Evolutionary conservation across 495 filamentous ascomycete genomes (phyloP).

Genomic region (Aspergillus cristatus): DNA sequence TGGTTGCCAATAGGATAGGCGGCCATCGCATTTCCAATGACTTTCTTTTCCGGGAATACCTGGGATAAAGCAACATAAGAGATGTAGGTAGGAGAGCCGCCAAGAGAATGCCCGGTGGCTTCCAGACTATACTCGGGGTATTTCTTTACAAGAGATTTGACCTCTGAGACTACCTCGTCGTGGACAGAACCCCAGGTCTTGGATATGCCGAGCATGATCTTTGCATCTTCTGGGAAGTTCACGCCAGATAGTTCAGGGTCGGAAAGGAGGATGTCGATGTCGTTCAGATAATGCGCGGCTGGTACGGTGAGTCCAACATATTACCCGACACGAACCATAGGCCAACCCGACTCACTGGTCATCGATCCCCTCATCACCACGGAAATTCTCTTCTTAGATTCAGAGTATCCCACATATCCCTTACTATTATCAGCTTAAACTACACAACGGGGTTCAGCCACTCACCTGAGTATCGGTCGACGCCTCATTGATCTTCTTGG

Average conservation of each 20-base stretch:
- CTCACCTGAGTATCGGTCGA: constrained; percentile 23
- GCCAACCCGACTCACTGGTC: constrained; percentile 13
- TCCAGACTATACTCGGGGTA: constrained; percentile 24
- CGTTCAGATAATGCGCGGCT: constrained; percentile 25
- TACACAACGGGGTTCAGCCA: not conserved
- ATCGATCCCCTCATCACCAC: constrained; percentile 28
- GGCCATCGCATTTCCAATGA: constrained; percentile 26
- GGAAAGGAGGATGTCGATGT: constrained; percentile 26
- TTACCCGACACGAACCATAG: not conserved
- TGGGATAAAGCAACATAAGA: constrained; percentile 24
- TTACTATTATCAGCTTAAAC: constrained; percentile 7
- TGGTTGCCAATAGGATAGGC: constrained; percentile 27
- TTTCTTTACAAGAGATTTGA: constrained; percentile 15
- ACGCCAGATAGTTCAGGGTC: constrained; percentile 20
- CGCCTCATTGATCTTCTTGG: constrained; percentile 16
- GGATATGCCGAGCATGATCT: constrained; percentile 23
- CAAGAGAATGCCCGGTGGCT: constrained; percentile 25
- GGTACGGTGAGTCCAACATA: not conserved
- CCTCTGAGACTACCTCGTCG: constrained; percentile 20
- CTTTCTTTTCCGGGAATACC: constrained; percentile 20
- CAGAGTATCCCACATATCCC: constrained; percentile 26
- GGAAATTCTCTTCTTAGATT: constrained; percentile 15
- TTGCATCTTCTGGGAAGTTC: constrained; percentile 17
- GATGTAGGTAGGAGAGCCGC: constrained; percentile 25
- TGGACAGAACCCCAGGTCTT: constrained; percentile 24